These are phyloP conservation scores for Skeletonema tropicum DNA, from an alignment of 108 stramenopile species.

Conservation along the genomic window DNA sequence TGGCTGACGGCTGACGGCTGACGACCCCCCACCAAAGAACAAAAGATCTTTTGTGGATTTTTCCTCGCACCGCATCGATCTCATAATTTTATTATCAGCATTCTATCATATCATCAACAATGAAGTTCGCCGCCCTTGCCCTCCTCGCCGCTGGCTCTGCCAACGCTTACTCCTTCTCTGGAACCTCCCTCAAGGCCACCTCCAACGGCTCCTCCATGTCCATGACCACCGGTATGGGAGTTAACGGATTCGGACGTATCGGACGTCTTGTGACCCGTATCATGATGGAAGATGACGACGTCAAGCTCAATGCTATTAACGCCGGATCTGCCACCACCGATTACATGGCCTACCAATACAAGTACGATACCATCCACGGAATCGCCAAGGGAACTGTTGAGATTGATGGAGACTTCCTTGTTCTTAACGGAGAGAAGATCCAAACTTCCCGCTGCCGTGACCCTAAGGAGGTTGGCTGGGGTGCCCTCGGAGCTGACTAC, in stretches of 20 bases:
- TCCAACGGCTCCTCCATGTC: conserved; percentile 81
- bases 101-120: conserved; percentile 28
- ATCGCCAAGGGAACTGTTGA: conserved; percentile 96
- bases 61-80: neutral
- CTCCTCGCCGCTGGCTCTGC: conserved; percentile 76
- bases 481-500: conserved; percentile 94
- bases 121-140: conserved; percentile 85
- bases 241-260: conserved; percentile 99
- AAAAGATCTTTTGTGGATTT: neutral
- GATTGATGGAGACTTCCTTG: conserved; percentile 96
- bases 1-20: conserved; percentile 3
- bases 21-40: conserved; percentile 4
- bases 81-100: conserved; percentile 8
- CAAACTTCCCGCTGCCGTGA: conserved; percentile 93
- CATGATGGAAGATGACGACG: conserved; percentile 93
- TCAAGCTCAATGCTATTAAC: conserved; percentile 94
- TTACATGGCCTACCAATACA: conserved; percentile 99
- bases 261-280: conserved; percentile 99
- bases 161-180: conserved; percentile 84
- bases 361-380: conserved; percentile 99
- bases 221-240: conserved; percentile 90
- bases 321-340: conserved; percentile 96
- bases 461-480: conserved; percentile 97
- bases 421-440: conserved; percentile 96
- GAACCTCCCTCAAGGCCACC: conserved; percentile 71